Base-by-base conservation (phyloP, 108 stramenopile species). In the Mediolabrus comicus region DNA sequence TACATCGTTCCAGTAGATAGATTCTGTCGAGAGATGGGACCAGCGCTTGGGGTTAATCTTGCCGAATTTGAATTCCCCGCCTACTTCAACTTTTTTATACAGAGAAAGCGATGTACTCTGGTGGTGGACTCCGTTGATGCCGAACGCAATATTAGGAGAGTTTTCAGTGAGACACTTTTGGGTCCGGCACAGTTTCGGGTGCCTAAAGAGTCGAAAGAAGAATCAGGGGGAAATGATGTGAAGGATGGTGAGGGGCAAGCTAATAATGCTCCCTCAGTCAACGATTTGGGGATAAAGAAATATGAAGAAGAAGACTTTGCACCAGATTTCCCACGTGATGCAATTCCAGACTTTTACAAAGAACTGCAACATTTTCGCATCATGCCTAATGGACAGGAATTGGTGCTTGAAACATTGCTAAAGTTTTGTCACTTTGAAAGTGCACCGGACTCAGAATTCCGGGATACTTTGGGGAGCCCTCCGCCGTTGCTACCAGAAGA, bases 61-160 rank as follows among this genome's bases (percentile, higher is more conserved):
- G 95, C 94, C 16, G 97, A 98, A 67, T 95, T 98, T 67, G 97
- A 98, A 74, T 98, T 97, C 79, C 97, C 97, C 8, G 95, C 90
- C 4, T 98, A 98, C 72, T 98, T 95, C 77, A 96, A 95, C 66
- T 98, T 95, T 62, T 98, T 98, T 66, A 84, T 96, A 5, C 80
- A 86, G 55, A 79, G 90, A 7, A 86, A 90, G 56, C 71, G 81
- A n/a, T 93, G 92, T 59, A 96, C 91, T 14, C 79, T 96, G 31
- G 86, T 96, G 24, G 94, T 95, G 8, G 94, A 95, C 54, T 82
- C 79, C 7, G 80, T 85, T 14, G 89, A 89, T 28, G 91, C 91
- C 9, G 87, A 95, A 72, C 81, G 86, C 26, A 89, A 90, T 22
- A 95, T 95, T 54, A 80, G 89, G 11, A 64, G 83, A 35, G 94